Base-by-base conservation (phyloP, 768 basidiomycete species). In the Trametes gibbosa region DNA sequence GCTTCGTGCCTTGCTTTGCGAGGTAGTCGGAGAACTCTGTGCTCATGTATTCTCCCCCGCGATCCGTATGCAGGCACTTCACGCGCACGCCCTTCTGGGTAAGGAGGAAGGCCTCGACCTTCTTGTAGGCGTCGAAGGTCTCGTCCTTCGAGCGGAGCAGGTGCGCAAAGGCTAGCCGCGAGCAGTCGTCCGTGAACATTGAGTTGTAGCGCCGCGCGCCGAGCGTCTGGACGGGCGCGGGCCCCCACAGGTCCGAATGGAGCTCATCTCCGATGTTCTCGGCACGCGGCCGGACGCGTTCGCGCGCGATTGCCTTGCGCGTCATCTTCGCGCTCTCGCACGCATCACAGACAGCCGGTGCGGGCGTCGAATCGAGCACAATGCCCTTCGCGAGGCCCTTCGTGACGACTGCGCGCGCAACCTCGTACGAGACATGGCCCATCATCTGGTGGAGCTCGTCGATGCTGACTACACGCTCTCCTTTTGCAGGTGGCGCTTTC, bases 201-300 rank as follows among this genome's bases (percentile, higher is more conserved):
- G 61, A 41, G 35, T 64, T 69, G 59, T 73, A 73, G 1, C 37
- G 34, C 0, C 59, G 35, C 3, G 65, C 58, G 1, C 68, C 66
- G 2, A 66, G 50, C 0, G 66, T 75, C 9, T 58, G 46, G 0
- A 76, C 63, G 0, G 70, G 71, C 0, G 76, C 69, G 6, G 79
- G 80, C 13, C 79, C 81, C 79, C 80, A 82, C 0, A 82, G 29
- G 53, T 83, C 76, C 3, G 69, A 63, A 55, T 79, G 75, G 5
- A 80, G 56, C 34, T 76, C 70, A 1, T 72, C 72, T 7, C 77
- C 72, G 56, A 80, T 70, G 1, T 58, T 63, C 1, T 51, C 63
- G 0, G 73, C 69, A 2, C 65, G 64, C 5, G 73, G 65, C 0
- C 71, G 69, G n/a, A 68, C 45, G 1, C 53, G 60, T 0, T 61